Conservation (phyloP, 2,329 filamentous ascomycete species). For the Hypoxylon sp. region DNA sequence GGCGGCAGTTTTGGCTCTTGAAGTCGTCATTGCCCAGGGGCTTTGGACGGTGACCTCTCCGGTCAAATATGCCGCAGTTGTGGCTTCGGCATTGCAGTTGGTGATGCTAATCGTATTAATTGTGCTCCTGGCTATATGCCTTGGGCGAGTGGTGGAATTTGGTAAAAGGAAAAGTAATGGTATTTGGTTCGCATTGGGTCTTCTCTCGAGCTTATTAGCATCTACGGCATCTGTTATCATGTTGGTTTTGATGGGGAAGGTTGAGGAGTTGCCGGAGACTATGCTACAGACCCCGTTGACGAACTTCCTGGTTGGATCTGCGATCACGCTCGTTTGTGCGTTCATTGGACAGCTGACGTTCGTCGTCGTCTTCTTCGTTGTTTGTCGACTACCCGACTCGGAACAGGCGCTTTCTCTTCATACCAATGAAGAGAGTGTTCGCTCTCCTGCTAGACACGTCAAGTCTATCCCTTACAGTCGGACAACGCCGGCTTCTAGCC, state of each 20-base stretch:
- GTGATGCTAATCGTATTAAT: conserved; percentile 49
- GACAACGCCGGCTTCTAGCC: conserved; percentile 52
- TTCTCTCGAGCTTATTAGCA: conserved; percentile 54
- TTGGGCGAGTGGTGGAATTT: conserved; percentile 38
- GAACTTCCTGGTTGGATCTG: conserved; percentile 54
- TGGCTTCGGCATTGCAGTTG: conserved; percentile 51
- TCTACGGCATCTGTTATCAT: conserved; percentile 54
- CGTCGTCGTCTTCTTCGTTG: conserved; percentile 55
- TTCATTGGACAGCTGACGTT: conserved; percentile 60
- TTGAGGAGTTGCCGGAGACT: conserved; percentile 41
- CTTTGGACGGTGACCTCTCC: conserved; percentile 43
- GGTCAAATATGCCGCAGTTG: conserved; percentile 49
- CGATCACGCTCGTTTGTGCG: conserved; percentile 56
- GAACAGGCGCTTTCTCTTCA: conserved; percentile 44
- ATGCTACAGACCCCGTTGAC: conserved; percentile 47
- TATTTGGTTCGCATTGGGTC: conserved; percentile 47
- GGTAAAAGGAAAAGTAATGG: conserved; percentile 41
- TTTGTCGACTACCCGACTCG: conserved; percentile 46
- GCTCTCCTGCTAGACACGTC: conserved; percentile 50
- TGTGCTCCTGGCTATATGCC: conserved; percentile 46
- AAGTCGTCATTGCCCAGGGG: conserved; percentile 52
- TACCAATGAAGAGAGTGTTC: conserved; percentile 46
- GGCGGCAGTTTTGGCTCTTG: conserved; percentile 50
- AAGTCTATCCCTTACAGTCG: conserved; percentile 61
- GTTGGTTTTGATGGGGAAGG: conserved; percentile 53